phyloP scores from a whole-genome alignment of 192 early-diverging fungal genomes.

The Backusella luteola region DNA sequence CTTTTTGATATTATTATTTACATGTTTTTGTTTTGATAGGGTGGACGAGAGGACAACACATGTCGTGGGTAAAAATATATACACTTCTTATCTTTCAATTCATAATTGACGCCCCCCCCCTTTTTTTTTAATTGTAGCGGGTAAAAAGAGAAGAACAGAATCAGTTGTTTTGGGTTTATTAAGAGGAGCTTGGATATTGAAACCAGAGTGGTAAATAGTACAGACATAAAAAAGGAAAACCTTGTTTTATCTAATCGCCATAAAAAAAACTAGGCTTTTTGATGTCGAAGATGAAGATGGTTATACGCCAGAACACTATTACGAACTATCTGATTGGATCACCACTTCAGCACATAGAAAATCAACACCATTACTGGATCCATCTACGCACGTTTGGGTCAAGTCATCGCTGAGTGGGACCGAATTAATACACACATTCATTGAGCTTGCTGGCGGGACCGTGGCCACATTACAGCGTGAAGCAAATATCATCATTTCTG shows the following conservation, averaged over 20 bases:
- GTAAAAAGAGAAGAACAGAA: conserved; percentile 8
- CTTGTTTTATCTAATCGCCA: not conserved
- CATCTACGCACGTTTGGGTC: not conserved
- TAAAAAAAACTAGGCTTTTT: not conserved
- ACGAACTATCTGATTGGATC: not conserved
- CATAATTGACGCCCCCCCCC: not conserved
- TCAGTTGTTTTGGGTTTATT: not conserved
- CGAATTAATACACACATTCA: not conserved
- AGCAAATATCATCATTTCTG: conserved; percentile 6
- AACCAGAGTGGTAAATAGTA: not conserved
- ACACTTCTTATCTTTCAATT: not conserved
- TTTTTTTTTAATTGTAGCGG: conserved; percentile 1
- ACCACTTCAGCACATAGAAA: not conserved
- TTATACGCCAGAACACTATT: not conserved
- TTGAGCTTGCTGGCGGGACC: conserved; percentile 1
- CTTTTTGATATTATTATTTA: not conserved
- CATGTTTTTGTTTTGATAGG: conserved; percentile 2
- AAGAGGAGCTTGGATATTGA: not conserved
- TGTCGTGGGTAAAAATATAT: conserved; percentile 20
- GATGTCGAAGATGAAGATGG: not conserved
- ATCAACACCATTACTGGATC: not conserved
- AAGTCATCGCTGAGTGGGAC: not conserved
- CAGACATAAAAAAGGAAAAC: not conserved
- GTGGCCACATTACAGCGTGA: not conserved
- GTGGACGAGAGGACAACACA: conserved; percentile 25